A percentile compares a stretch with the other conserved stretches of the same genome.
Evolutionary conservation across 345 rosid species (phyloP).

Genomic region (Populus ilicifolia): DNA sequence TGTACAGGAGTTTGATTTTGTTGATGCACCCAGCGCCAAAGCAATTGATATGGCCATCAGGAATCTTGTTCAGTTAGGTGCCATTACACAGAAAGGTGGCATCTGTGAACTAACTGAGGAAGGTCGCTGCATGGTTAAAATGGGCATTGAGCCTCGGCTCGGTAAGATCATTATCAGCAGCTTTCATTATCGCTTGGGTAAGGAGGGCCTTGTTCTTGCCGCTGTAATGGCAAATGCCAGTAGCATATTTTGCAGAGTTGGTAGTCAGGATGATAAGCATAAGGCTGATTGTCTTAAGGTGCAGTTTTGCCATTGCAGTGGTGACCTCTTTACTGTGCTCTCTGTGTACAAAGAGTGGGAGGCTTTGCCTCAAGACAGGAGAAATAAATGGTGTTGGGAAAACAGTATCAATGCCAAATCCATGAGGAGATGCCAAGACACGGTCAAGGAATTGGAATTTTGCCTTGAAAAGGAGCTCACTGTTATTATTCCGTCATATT

Average conservation of each 20-base stretch:
- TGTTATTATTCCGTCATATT: constrained; percentile 50
- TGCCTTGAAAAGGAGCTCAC: constrained; percentile 64
- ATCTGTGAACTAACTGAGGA: constrained; percentile 55
- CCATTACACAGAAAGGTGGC: constrained; percentile 41
- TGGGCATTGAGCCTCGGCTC: constrained; percentile 89
- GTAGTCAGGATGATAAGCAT: constrained; percentile 54
- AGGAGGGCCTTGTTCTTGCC: constrained; percentile 88
- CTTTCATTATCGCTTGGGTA: constrained; percentile 46
- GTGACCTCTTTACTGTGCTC: constrained; percentile 83
- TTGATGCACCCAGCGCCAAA: constrained; percentile 73
- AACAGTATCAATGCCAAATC: constrained; percentile 89
- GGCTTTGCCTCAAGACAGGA: constrained; percentile 38
- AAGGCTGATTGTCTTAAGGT: constrained; percentile 82
- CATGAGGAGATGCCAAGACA: constrained; percentile 82
- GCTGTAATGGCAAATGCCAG: constrained; percentile 86
- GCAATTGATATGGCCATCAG: constrained; percentile 66
- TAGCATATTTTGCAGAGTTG: constrained; percentile 88
- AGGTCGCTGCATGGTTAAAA: constrained; percentile 61
- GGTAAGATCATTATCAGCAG: constrained; percentile 73
- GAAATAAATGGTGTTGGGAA: constrained; percentile 90
- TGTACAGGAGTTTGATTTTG: constrained; percentile 64
- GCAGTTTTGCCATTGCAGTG: constrained; percentile 68
- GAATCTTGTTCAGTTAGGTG: constrained; percentile 80
- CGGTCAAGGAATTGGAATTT: constrained; percentile 61
- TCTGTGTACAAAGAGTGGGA: constrained; percentile 85